A percentile compares a stretch with the other conserved stretches of the same genome.
These are phyloP conservation scores for Diplodia seriata DNA, from an alignment of 2,329 filamentous ascomycete species.

Conservation along the genomic window DNA sequence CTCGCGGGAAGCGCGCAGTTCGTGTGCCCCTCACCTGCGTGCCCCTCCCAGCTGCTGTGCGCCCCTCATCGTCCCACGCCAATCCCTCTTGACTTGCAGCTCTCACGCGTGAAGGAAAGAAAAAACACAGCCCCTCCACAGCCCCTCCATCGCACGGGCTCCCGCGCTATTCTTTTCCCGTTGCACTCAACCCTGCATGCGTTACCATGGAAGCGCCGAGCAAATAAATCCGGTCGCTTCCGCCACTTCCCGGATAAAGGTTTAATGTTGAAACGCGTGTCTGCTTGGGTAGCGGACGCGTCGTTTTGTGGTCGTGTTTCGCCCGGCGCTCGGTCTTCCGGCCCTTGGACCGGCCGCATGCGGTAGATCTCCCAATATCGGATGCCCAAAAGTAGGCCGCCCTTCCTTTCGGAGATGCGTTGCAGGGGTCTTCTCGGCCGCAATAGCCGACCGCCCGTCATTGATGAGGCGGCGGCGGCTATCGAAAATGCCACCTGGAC, in stretches of 20 bases:
- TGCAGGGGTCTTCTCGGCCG: not conserved
- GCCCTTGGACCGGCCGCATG: constrained; percentile 13
- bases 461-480: not conserved
- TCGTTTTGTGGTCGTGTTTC: not conserved
- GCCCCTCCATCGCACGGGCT: not conserved
- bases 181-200: too few species aligned
- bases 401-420: constrained; percentile 25
- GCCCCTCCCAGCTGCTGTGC: constrained; percentile 1
- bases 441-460: constrained; percentile 5
- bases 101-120: not conserved
- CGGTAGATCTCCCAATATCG: constrained; percentile 21
- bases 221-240: not conserved
- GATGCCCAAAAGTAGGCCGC: not conserved
- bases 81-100: too few species aligned
- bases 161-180: not conserved
- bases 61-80: not conserved
- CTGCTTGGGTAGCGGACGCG: not conserved
- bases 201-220: not conserved
- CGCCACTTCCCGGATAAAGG: not conserved
- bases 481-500: not conserved
- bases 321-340: constrained; percentile 3
- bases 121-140: too few species aligned
- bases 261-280: not conserved
- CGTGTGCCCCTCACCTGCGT: not conserved
- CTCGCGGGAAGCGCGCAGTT: not conserved